phyloP scores from a whole-genome alignment of 208 protist genomes.

The Acanthamoeba culbertsoni region DNA sequence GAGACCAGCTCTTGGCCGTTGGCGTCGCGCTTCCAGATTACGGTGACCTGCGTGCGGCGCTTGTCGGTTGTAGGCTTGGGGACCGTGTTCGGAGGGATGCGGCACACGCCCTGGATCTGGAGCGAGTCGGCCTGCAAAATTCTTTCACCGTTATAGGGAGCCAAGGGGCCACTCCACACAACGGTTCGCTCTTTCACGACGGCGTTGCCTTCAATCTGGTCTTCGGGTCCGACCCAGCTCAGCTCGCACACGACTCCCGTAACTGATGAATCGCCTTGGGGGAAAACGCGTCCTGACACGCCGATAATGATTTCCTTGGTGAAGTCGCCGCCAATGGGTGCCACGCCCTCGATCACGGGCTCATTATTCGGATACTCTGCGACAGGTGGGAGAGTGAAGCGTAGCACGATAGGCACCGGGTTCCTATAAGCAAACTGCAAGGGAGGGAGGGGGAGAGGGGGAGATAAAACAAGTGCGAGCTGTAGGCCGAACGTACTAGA shows the following conservation, averaged over 20 bases:
- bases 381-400: no score
- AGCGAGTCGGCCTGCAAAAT: background rate
- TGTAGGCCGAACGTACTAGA: no score
- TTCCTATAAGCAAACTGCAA: no score
- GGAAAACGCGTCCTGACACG: background rate
- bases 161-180: background rate
- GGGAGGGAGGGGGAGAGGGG: no score
- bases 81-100: background rate
- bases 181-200: background rate
- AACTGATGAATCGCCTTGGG: background rate
- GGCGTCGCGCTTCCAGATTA: background rate
- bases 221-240: background rate
- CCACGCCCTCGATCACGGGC: background rate
- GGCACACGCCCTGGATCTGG: background rate
- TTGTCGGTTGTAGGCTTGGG: background rate
- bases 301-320: slow-evolving; percentile 5
- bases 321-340: background rate
- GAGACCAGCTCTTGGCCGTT: background rate
- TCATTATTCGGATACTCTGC: background rate
- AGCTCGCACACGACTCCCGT: background rate
- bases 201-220: background rate
- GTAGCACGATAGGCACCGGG: no score
- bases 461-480: no score
- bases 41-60: background rate
- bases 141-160: background rate